Evolutionary conservation across 352 stramenopile genomes (phyloP).

Genomic region (Phytophthora fragariae): DNA sequence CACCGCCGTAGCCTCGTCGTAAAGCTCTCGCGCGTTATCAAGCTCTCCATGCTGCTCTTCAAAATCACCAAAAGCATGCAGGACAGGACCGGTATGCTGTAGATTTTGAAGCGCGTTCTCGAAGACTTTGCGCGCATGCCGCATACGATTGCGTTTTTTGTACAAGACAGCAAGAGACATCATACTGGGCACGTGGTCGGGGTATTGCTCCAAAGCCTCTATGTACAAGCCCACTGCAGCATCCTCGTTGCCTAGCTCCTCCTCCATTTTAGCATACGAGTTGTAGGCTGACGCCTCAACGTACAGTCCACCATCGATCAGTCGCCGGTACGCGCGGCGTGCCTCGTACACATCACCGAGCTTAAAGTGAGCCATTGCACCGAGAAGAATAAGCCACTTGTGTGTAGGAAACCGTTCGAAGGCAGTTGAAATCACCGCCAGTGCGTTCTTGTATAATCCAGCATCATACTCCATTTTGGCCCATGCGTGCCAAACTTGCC

Average conservation of each 20-base stretch:
- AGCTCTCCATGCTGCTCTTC: slow-evolving; percentile 79
- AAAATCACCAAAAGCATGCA: slow-evolving; percentile 79
- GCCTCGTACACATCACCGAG: slow-evolving; percentile 82
- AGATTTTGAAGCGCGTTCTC: slow-evolving; percentile 66
- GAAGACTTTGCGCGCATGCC: slow-evolving; percentile 68
- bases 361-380: slow-evolving; percentile 81
- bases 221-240: slow-evolving; percentile 69
- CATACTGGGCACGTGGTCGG: slow-evolving; percentile 79
- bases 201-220: slow-evolving; percentile 62
- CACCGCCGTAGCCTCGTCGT: slow-evolving; percentile 73
- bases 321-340: slow-evolving; percentile 68
- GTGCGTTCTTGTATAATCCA: slow-evolving; percentile 75
- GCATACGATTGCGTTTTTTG: slow-evolving; percentile 54
- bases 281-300: slow-evolving; percentile 83
- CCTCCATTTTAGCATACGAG: slow-evolving; percentile 87
- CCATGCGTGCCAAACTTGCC: slow-evolving; percentile 89
- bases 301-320: slow-evolving; percentile 78
- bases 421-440: slow-evolving; percentile 71
- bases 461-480: slow-evolving; percentile 85
- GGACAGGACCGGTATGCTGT: slow-evolving; percentile 61
- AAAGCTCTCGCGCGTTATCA: slow-evolving; percentile 76
- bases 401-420: slow-evolving; percentile 78
- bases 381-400: slow-evolving; percentile 86
- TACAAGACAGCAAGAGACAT: slow-evolving; percentile 81
- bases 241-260: slow-evolving; percentile 78